These are phyloP conservation scores for Amanita phalloides DNA, from an alignment of 768 basidiomycete genomes.

Conservation along the genomic window DNA sequence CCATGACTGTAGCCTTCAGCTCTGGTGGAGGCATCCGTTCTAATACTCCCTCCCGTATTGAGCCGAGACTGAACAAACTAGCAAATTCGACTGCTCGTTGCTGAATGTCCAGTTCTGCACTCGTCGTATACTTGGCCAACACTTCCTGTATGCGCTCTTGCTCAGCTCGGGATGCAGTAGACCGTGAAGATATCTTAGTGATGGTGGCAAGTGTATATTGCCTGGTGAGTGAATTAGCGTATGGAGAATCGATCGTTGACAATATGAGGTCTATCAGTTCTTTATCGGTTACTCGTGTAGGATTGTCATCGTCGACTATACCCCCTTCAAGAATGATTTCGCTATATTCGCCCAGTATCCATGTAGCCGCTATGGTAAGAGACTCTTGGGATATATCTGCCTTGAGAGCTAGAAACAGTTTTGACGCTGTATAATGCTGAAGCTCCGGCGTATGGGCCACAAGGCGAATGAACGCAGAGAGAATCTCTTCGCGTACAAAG, in stretches of 20 bases:
- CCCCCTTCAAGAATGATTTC: constrained; percentile 85
- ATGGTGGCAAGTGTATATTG: constrained; percentile 88
- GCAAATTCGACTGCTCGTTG: constrained; percentile 95
- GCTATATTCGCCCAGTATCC: constrained; percentile 96
- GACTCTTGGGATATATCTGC: constrained; percentile 95
- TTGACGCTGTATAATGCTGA: constrained; percentile 90
- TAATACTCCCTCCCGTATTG: constrained; percentile 74
- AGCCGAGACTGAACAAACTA: constrained; percentile 67
- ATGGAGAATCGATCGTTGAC: constrained; percentile 86
- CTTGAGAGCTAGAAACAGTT: constrained; percentile 78
- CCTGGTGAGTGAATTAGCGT: constrained; percentile 81
- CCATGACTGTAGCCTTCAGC: constrained; percentile 94
- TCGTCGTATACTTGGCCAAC: constrained; percentile 74
- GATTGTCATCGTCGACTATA: constrained; percentile 62
- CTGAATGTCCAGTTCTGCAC: constrained; percentile 89
- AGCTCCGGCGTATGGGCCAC: constrained; percentile 96
- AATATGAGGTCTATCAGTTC: constrained; percentile 82
- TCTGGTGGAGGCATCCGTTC: constrained; percentile 99
- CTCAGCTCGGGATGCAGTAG: constrained; percentile 51
- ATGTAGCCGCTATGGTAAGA: constrained; percentile 84
- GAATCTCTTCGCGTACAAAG: constrained; percentile 92
- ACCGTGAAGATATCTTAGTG: constrained; percentile 83
- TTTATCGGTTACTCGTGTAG: constrained; percentile 63
- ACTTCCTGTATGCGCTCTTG: constrained; percentile 74
- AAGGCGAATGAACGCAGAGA: constrained; percentile 90